Base-by-base conservation (phyloP, 352 stramenopile species). In the Globisporangium uncinulatum region DNA sequence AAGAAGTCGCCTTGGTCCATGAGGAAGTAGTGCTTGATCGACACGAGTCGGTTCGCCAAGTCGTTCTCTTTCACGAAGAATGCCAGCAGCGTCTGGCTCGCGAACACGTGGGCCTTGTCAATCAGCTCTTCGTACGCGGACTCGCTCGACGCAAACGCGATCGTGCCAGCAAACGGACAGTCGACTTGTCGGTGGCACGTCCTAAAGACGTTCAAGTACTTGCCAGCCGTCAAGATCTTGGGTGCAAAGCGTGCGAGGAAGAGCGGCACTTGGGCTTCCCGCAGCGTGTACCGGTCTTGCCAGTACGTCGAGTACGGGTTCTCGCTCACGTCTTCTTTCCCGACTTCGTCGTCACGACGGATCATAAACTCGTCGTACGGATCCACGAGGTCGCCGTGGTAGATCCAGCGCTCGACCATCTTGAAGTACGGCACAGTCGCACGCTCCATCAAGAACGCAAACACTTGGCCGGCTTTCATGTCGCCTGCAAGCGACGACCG, bases 1-100 rank as follows among this genome's bases (percentile, higher is more conserved):
- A 99, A 98, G 59, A 99, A 98, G 61, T 99, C 97, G 31, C 97
- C 97, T 68, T 99, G 96, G 61, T 99, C 95, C 69, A 99, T 92
- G 6, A 99, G 71, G 53, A 99, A 99, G 71, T 99, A 99, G 57
- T 97, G 95, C 64, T 98, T 98, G 58, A 99, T 74, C 15, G 94
- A 95, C 20, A 71, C 62, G 11, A 97, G 54, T 4, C 87, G 80
- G 43, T 83, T 81, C 47, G 81, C 68, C 7, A 97, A 57, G 55
- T 96, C 81, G 42, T 94, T 81, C 41, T 96, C 86, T 4, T 83
- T 66, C n/a, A 95, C 63, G 43, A 96, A 85, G 17, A 96, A 66
- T 9, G 87, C 69, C 29, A 96, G 53, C 9, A 97, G 65, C 36
- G 76, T 78, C 5, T 69, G 67, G 54, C 86, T 95, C 1, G 86